Conservation (phyloP, 257 asterid species). For the Przewalskia tangutica region DNA sequence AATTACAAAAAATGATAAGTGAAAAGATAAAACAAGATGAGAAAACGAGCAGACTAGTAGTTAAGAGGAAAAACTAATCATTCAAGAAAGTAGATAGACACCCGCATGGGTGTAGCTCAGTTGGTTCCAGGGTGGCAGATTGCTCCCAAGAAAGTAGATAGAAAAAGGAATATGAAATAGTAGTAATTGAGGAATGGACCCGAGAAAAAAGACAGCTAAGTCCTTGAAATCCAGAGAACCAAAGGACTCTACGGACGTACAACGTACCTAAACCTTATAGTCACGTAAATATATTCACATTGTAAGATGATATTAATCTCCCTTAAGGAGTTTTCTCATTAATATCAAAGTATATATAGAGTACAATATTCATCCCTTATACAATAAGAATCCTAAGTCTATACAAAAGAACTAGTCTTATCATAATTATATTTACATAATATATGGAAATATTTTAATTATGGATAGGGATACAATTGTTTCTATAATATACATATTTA, state of each 20-base stretch:
- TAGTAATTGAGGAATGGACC: neutral
- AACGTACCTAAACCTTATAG: neutral
- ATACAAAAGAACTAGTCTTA: too few relatives aligned
- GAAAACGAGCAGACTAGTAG: neutral
- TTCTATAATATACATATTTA: too few relatives aligned
- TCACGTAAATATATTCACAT: neutral
- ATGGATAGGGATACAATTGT: too few relatives aligned
- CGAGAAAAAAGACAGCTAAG: neutral
- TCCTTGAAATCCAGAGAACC: neutral
- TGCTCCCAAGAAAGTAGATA: neutral
- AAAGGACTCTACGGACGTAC: neutral
- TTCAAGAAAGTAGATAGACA: neutral
- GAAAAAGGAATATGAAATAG: neutral
- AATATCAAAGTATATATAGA: too few relatives aligned
- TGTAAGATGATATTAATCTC: too few relatives aligned
- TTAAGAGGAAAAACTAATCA: neutral
- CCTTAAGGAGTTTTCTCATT: too few relatives aligned
- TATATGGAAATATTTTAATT: too few relatives aligned
- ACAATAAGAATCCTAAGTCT: too few relatives aligned
- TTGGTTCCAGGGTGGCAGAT: too few relatives aligned
- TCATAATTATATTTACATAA: too few relatives aligned
- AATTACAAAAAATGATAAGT: neutral
- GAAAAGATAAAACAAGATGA: neutral
- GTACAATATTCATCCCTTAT: too few relatives aligned
- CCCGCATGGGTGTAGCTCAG: too few relatives aligned